phyloP scores from a whole-genome alignment of 768 basidiomycete genomes.

The Suillus variegatus region DNA sequence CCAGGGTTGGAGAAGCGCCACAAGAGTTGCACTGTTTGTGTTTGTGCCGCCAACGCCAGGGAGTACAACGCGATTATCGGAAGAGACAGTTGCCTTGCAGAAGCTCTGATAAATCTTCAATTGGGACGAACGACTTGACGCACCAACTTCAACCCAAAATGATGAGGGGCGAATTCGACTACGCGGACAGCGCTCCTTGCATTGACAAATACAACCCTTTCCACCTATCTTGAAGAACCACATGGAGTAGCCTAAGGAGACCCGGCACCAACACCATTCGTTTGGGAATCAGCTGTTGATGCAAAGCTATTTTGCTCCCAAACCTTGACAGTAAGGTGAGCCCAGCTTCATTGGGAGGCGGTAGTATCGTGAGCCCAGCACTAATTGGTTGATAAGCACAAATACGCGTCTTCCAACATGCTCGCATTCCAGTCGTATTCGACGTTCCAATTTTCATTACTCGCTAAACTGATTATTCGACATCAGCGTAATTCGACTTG shows the following conservation, averaged over 20 bases:
- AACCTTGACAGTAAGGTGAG: constrained; percentile 90
- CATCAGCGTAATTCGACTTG: constrained; percentile 13
- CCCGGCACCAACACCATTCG: constrained; percentile 20
- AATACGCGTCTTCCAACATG: neutral
- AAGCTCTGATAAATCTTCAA: constrained; percentile 2
- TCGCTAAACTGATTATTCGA: constrained; percentile 76
- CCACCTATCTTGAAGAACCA: constrained; percentile 60
- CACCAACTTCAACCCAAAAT: constrained; percentile 88
- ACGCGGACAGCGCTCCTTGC: constrained; percentile 83
- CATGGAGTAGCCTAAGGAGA: constrained; percentile 22
- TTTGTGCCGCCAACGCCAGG: constrained; percentile 66
- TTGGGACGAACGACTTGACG: constrained; percentile 19
- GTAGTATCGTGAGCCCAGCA: constrained; percentile 92
- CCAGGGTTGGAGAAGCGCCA: constrained; percentile 54
- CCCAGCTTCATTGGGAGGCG: constrained; percentile 82
- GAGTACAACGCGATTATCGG: constrained; percentile 81
- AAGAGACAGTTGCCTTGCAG: constrained; percentile 78
- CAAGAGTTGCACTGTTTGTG: constrained; percentile 58
- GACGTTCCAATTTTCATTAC: constrained; percentile 70
- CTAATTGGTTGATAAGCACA: constrained; percentile 3
- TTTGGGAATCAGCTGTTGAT: constrained; percentile 27
- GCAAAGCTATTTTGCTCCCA: constrained; percentile 69
- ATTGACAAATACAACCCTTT: constrained; percentile 75
- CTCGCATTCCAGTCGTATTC: constrained; percentile 91
- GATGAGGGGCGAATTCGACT: constrained; percentile 85